A percentile compares a stretch with the other conserved stretches of the same genome.
Evolutionary conservation across 192 early-diverging fungal genomes (phyloP).

Genomic region (Phlyctochytrium arcticum): DNA sequence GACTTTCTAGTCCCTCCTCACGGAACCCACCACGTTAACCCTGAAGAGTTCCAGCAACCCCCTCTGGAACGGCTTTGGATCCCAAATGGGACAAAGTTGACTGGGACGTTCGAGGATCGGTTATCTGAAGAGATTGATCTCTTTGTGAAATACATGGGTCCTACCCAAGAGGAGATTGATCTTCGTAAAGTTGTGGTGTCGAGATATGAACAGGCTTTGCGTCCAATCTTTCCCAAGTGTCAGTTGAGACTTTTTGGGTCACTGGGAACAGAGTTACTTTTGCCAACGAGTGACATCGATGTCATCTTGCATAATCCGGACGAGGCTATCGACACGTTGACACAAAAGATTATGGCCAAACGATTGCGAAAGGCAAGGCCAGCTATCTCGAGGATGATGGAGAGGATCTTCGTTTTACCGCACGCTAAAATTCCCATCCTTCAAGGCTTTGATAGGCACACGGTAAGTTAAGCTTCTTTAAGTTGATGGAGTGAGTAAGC

Average conservation of each 20-base stretch:
- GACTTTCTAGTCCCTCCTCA: too few relatives aligned
- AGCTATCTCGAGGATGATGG: too few relatives aligned
- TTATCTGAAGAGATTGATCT: slow-evolving; percentile 14
- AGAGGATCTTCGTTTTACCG: too few relatives aligned
- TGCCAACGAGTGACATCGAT: slow-evolving; percentile 13
- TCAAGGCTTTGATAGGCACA: neutral
- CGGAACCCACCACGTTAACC: neutral
- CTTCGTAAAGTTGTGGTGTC: neutral
- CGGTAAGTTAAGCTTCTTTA: neutral
- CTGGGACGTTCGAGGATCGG: slow-evolving; percentile 11
- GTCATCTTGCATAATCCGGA: slow-evolving; percentile 13
- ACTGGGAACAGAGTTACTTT: neutral
- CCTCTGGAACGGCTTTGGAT: neutral
- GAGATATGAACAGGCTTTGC: neutral
- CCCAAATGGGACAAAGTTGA: neutral
- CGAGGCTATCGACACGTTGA: neutral
- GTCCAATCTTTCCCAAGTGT: neutral
- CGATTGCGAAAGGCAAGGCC: too few relatives aligned
- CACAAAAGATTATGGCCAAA: neutral
- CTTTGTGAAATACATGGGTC: slow-evolving; percentile 6
- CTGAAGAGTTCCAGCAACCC: neutral
- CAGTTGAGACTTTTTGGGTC: slow-evolving; percentile 11
- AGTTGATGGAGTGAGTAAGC: neutral
- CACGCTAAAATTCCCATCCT: neutral
- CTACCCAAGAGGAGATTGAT: neutral